phyloP scores from a whole-genome alignment of 1,139 yeast species.

The Saccharomycopsis crataegensis region DNA sequence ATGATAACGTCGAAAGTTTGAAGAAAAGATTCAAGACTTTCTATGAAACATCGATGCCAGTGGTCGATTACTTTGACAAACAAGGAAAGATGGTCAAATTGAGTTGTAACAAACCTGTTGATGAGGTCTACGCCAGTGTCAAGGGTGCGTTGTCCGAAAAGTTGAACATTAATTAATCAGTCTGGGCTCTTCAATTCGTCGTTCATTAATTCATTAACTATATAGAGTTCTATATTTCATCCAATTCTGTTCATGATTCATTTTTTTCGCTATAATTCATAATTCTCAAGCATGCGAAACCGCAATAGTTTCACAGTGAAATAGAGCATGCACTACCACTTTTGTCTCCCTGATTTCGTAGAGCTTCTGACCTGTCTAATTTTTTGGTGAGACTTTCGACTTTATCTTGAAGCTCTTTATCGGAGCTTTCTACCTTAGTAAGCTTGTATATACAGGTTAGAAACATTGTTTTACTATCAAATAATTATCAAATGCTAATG shows the following conservation, averaged over 20 bases:
- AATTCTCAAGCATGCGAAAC: neutral
- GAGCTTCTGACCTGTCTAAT: conserved; percentile 11
- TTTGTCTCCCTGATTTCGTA: neutral
- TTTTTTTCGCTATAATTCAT: no score
- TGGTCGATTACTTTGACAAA: conserved; percentile 72
- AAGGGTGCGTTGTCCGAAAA: conserved; percentile 43
- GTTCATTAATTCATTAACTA: no score
- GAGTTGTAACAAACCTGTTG: conserved; percentile 73
- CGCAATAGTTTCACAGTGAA: neutral
- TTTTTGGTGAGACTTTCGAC: conserved; percentile 9
- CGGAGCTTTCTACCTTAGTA: conserved; percentile 11
- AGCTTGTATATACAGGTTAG: conserved; percentile 2
- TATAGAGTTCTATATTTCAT: no score
- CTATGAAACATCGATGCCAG: conserved; percentile 90
- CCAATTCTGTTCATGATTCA: no score
- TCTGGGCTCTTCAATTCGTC: neutral
- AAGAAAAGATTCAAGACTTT: conserved; percentile 83
- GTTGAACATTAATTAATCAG: conserved; percentile 14
- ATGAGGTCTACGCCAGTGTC: conserved; percentile 68
- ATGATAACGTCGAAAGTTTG: conserved; percentile 87
- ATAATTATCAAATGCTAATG: neutral
- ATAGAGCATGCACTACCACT: neutral
- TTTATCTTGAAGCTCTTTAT: conserved; percentile 11
- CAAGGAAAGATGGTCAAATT: conserved; percentile 74
- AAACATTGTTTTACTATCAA: neutral